Conservation (phyloP, 1,284 basidiomycete genomes). For the Malassezia vespertilionis region DNA sequence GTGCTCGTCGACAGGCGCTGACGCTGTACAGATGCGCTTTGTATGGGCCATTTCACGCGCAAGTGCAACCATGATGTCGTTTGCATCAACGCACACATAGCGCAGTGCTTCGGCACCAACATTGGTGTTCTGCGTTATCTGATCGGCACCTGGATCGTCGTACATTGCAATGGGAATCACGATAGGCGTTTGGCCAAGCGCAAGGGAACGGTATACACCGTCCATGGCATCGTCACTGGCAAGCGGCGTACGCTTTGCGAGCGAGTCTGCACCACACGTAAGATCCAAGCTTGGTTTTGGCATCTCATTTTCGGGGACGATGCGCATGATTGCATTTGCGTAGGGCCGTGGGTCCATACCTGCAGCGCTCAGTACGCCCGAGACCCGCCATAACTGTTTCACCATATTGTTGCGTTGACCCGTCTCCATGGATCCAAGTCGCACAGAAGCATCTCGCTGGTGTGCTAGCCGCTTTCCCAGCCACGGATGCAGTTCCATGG, state of each 20-base stretch:
- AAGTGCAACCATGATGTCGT: conserved; percentile 79
- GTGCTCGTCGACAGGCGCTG: conserved; percentile 20
- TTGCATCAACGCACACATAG: conserved; percentile 72
- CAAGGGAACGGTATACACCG: conserved; percentile 62
- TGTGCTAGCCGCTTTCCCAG: conserved; percentile 12
- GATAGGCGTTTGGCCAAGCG: conserved; percentile 87
- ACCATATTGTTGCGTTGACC: conserved; percentile 61
- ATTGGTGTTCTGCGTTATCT: background rate
- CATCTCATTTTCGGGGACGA: conserved; percentile 28
- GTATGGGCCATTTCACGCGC: conserved; percentile 70
- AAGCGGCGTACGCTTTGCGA: conserved; percentile 5
- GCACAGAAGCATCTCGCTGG: background rate
- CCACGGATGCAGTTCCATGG: conserved; percentile 31
- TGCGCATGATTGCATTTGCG: conserved; percentile 30
- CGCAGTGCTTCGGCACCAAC: conserved; percentile 50
- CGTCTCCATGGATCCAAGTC: conserved; percentile 21
- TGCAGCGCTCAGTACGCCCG: conserved; percentile 69
- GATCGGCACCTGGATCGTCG: conserved; percentile 54
- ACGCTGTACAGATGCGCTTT: too few species aligned
- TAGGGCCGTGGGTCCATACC: conserved; percentile 78
- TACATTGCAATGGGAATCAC: conserved; percentile 88
- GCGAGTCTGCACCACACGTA: background rate
- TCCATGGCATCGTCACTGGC: conserved; percentile 17
- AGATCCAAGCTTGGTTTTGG: too few species aligned
- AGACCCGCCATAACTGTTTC: conserved; percentile 55